Evolutionary conservation across 2,329 filamentous ascomycete genomes (phyloP).

Genomic region (Penicillium verrucosum): DNA sequence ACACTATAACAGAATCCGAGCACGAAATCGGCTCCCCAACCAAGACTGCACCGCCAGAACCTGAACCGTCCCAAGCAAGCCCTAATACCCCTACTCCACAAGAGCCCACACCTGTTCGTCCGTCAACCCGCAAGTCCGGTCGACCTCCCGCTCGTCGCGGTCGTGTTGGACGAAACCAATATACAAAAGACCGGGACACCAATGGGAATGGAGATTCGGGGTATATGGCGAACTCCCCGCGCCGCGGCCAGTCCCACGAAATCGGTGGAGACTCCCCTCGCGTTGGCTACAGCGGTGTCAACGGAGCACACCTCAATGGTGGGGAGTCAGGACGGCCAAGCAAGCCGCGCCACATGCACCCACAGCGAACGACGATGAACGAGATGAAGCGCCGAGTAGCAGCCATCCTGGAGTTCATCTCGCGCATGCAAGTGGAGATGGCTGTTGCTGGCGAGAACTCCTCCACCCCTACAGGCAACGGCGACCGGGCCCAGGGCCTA

Average conservation of each 20-base stretch:
- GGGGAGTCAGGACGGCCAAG: constrained; percentile 57
- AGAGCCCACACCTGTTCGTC: constrained; percentile 36
- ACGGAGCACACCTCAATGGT: constrained; percentile 54
- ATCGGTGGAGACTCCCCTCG: constrained; percentile 40
- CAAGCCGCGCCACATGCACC: constrained; percentile 57
- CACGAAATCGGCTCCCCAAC: constrained; percentile 61
- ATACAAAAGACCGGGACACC: constrained; percentile 71
- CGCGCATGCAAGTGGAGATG: constrained; percentile 81
- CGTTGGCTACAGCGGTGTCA: constrained; percentile 30
- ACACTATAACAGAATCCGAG: constrained; percentile 60
- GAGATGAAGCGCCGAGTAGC: constrained; percentile 84
- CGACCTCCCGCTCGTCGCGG: constrained; percentile 64
- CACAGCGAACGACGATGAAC: constrained; percentile 68
- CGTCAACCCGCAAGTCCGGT: constrained; percentile 58
- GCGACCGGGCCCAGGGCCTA: constrained; percentile 34
- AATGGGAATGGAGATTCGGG: constrained; percentile 48
- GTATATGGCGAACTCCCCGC: constrained; percentile 37
- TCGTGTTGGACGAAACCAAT: constrained; percentile 72
- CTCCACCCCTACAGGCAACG: constrained; percentile 38
- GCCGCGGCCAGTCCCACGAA: constrained; percentile 41
- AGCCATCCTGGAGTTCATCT: constrained; percentile 85
- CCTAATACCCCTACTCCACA: constrained; percentile 42
- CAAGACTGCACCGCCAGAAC: constrained; percentile 41
- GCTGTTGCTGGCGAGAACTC: constrained; percentile 56
- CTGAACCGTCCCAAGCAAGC: constrained; percentile 42